Conservation (phyloP, 2,329 filamentous ascomycete species). For the Chalaropsis ovoidea region DNA sequence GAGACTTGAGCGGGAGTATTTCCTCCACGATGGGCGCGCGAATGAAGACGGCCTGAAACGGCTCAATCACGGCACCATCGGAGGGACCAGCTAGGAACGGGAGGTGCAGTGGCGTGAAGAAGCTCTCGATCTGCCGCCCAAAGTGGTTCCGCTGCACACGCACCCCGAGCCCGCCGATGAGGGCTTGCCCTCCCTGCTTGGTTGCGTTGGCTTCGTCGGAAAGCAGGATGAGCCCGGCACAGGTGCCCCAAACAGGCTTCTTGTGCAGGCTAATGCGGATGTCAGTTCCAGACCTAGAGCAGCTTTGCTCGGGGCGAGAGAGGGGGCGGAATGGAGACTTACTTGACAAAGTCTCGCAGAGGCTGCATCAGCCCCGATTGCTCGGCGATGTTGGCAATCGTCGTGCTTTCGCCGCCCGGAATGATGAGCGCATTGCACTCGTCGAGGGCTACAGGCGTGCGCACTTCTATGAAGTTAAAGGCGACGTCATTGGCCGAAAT, state of each 20-base stretch:
- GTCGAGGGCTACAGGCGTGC: slow-evolving; percentile 60
- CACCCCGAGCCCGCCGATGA: slow-evolving; percentile 85
- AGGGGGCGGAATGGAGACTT: slow-evolving; percentile 31
- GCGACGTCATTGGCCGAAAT: slow-evolving; percentile 32
- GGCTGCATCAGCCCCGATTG: slow-evolving; percentile 74
- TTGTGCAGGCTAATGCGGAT: slow-evolving; percentile 50
- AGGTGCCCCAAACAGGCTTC: slow-evolving; percentile 90
- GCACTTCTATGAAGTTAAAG: slow-evolving; percentile 64
- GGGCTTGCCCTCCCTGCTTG: slow-evolving; percentile 82
- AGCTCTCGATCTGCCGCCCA: slow-evolving; percentile 84
- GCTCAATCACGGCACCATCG: not conserved
- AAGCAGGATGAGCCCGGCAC: slow-evolving; percentile 84
- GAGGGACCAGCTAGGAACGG: slow-evolving; percentile 49
- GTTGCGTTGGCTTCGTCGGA: slow-evolving; percentile 78
- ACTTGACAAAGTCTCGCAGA: slow-evolving; percentile 84
- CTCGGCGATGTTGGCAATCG: slow-evolving; percentile 78
- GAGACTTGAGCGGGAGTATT: slow-evolving; percentile 43
- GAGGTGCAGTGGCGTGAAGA: slow-evolving; percentile 63
- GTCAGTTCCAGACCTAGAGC: not conserved
- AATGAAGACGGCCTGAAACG: slow-evolving; percentile 81
- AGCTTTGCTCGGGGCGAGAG: not conserved
- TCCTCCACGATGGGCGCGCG: slow-evolving; percentile 86
- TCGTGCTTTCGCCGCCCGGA: slow-evolving; percentile 89
- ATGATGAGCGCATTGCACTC: slow-evolving; percentile 76
- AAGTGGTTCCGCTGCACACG: slow-evolving; percentile 91